Evolutionary conservation across 2,329 filamentous ascomycete genomes (phyloP), one percentile per base, ranked within the genome.

Genomic region (Epichloe coenophiala): DNA sequence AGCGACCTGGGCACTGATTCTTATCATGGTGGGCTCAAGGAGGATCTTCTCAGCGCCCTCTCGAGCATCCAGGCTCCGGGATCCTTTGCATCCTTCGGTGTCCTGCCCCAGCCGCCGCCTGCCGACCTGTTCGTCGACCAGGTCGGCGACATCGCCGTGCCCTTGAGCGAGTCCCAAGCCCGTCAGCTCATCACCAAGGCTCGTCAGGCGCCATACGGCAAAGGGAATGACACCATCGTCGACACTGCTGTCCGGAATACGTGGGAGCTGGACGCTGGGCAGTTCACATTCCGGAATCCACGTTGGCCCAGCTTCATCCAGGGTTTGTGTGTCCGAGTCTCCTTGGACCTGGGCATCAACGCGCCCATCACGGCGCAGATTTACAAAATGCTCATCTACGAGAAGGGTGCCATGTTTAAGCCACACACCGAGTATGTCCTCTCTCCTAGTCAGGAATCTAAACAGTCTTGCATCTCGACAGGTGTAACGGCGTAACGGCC

Each of bases 341-440:
- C 55, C 2, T 27, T 52, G 2, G 52, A 61, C 1, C 58, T 74
- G 9, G 68, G 67, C 1, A 59, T 71, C 46, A 48, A 49, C 1
- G 51, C 53, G 1, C 54, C 53, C 42, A 56, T 70, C 47, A 55
- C 48, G 1, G 67, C 67, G 2, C 60, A 73, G 45, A 56, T 69
- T 1, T 68, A 72, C 58, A 76, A 76, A 54, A 63, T 77, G 60
- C 59, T 75, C 3, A 57, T 77, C 2, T 77, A 76, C 56, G 71
- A 73, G 47, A 64, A 71, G 48, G 74, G 72, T 0, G 70, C 71
- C 4, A 71, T 73, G 61, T 74, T 73, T 59, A 72, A 73, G 55
- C 53, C 68, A 1, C 70, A 74, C 53, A 66, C 66, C 33, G 71
- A 75, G 62, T 64, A 55, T 53, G 59, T 41, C 31, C 6, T 12